phyloP scores from a whole-genome alignment of 805 yeast genomes.

The Wickerhamomyces bovis region DNA sequence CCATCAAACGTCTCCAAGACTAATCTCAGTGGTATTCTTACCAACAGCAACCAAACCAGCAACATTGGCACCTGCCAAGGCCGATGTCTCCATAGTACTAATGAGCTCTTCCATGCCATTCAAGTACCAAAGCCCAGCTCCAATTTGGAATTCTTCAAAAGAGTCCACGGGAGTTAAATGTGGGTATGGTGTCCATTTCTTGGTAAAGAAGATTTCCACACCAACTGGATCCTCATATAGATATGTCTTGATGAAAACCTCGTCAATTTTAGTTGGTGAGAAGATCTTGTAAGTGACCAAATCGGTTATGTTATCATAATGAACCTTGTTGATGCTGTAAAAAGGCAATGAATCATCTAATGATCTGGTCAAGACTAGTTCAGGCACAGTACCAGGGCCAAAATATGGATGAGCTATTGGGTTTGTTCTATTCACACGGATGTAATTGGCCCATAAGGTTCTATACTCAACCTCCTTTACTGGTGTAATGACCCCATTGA shows the following conservation, averaged over 20 bases:
- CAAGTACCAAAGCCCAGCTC: conserved; percentile 34
- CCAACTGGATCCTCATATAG: conserved; percentile 17
- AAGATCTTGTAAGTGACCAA: conserved; percentile 40
- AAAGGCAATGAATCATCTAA: conserved; percentile 21
- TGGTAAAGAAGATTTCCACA: conserved; percentile 25
- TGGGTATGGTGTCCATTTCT: conserved; percentile 43
- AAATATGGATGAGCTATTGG: conserved; percentile 17
- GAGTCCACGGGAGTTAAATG: conserved; percentile 25
- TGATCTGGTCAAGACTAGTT: conserved; percentile 23
- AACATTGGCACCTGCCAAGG: conserved; percentile 43
- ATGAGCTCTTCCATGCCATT: conserved; percentile 41
- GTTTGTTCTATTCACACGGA: conserved; percentile 22
- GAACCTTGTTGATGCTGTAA: conserved; percentile 29
- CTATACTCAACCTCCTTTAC: conserved; percentile 30
- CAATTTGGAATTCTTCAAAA: conserved; percentile 27
- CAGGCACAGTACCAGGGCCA: conserved; percentile 21
- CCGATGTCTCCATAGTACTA: conserved; percentile 48
- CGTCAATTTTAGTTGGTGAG: conserved; percentile 22
- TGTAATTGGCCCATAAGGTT: conserved; percentile 32
- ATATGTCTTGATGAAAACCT: conserved; percentile 11
- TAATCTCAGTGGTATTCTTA: conserved; percentile 21
- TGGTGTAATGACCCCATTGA: conserved; percentile 3
- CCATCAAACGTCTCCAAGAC: conserved; percentile 2
- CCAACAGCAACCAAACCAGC: conserved; percentile 36
- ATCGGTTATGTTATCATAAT: conserved; percentile 21